These are phyloP conservation scores for Spathaspora passalidarum DNA, from an alignment of 805 yeast genomes.

Conservation along the genomic window DNA sequence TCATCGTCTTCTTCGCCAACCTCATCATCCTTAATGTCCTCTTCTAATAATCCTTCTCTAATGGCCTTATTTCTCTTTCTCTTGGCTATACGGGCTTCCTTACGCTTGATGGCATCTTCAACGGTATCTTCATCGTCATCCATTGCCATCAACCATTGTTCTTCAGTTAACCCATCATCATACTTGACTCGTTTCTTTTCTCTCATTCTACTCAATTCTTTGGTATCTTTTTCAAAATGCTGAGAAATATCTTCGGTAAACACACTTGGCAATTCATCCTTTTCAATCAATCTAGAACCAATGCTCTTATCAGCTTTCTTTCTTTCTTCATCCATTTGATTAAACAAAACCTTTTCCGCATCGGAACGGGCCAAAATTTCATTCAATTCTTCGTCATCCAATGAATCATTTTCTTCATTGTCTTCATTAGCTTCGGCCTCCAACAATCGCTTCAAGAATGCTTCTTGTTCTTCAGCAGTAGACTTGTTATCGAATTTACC, in stretches of 20 bases:
- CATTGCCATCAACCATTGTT: conserved; percentile 84
- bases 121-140: conserved; percentile 68
- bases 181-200: conserved; percentile 77
- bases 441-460: conserved; percentile 62
- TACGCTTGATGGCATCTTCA: conserved; percentile 56
- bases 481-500: conserved; percentile 88
- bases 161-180: conserved; percentile 89
- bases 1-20: conserved; percentile 23
- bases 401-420: conserved; percentile 52
- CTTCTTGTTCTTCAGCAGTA: conserved; percentile 85
- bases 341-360: conserved; percentile 54
- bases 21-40: conserved; percentile 23
- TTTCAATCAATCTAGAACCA: conserved; percentile 57
- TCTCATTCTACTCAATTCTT: conserved; percentile 59
- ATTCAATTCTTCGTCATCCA: conserved; percentile 70
- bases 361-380: conserved; percentile 70
- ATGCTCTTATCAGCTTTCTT: conserved; percentile 27
- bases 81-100: conserved; percentile 41
- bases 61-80: conserved; percentile 29
- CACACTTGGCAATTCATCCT: conserved; percentile 75
- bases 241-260: conserved; percentile 62
- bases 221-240: conserved; percentile 49
- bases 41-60: conserved; percentile 20
- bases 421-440: conserved; percentile 63
- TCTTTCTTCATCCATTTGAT: conserved; percentile 60